Evolutionary conservation across 2,329 filamentous ascomycete species (phyloP), one percentile per base, ranked within the genome.

Genomic region (Sphaerulina populicola): DNA sequence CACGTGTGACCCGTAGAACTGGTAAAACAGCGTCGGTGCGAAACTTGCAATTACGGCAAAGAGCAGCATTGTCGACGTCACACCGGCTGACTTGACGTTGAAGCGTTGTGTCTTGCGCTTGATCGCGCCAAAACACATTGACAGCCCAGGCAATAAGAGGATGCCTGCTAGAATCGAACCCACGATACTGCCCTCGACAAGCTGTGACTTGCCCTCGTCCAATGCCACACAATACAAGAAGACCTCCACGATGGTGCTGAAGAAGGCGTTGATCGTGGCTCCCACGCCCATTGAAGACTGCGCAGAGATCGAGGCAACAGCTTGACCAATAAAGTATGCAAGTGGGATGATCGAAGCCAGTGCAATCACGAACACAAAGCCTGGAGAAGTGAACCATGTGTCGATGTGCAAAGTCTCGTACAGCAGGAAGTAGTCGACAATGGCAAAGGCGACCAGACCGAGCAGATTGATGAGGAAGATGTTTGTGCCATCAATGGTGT

Each of bases 401-500:
- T 93, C 73, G 21, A 94, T 60, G 15, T 84, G 79, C 33, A 97
- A 70, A 3, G 81, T 70, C 12, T 82, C 74, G 31, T 82, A 78
- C 23, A 98, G 74, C 21, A 98, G 76, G 53, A 82, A 82, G 77
- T 91, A 97, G 73, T 98, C 93, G 58, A 94, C 81, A 56, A 98
- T 94, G 64, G 91, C 86, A 65, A 98, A 96, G 21, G 87, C 73
- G n/a, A 98, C 93, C 14, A 98, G 80, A 10, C 82, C 85, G 72
- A 97, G 88, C 51, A 98, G 79, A 68, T 98, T 98, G 75, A 98
- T 96, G 59, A 98, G 81, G 72, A 98, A 97, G 66, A 98, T 94
- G 71, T 98, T 98, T 55, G 93, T 98, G 49, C 93, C 94, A 66
- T 98, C 93, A 52, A 98, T 77, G 3, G 93, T 98, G 71, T 98